Evolutionary conservation across 2,329 filamentous ascomycete genomes (phyloP).

Genomic region (Fusarium sp.): DNA sequence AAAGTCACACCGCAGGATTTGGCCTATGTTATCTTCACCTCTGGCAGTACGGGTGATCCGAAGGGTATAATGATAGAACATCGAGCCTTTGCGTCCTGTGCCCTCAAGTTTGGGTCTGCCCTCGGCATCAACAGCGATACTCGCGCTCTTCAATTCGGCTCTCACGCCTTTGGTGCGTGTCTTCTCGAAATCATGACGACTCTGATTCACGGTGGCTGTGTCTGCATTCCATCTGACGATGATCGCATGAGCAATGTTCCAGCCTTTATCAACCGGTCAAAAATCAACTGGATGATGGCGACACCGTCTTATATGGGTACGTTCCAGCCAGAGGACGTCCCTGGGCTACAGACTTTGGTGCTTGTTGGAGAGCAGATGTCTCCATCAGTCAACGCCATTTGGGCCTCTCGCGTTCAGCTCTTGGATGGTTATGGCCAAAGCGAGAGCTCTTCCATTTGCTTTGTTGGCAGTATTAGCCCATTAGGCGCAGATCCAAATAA

Average conservation of each 20-base stretch:
- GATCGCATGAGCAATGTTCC: constrained; percentile 42
- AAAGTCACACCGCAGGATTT: neutral
- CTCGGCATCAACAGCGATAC: constrained; percentile 6
- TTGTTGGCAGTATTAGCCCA: neutral
- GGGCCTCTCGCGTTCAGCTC: constrained; percentile 46
- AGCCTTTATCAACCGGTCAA: constrained; percentile 12
- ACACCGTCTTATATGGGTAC: constrained; percentile 35
- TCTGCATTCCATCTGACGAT: constrained; percentile 44
- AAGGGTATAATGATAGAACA: constrained; percentile 37
- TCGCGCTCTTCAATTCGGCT: constrained; percentile 33
- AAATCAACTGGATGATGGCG: constrained; percentile 32
- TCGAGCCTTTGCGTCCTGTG: constrained; percentile 5
- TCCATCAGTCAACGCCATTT: neutral
- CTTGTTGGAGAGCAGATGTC: constrained; percentile 21
- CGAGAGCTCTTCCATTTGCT: constrained; percentile 28
- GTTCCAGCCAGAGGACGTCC: neutral
- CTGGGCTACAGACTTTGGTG: constrained; percentile 5
- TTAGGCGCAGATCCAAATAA: constrained; percentile 1
- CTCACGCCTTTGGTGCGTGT: constrained; percentile 40
- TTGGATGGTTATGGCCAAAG: constrained; percentile 59
- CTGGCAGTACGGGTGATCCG: constrained; percentile 16
- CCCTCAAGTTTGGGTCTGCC: neutral
- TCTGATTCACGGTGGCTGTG: constrained; percentile 25
- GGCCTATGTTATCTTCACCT: constrained; percentile 41
- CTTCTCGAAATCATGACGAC: constrained; percentile 32